phyloP scores from a whole-genome alignment of 2,329 filamentous ascomycete species.

The Apiospora koreana region DNA sequence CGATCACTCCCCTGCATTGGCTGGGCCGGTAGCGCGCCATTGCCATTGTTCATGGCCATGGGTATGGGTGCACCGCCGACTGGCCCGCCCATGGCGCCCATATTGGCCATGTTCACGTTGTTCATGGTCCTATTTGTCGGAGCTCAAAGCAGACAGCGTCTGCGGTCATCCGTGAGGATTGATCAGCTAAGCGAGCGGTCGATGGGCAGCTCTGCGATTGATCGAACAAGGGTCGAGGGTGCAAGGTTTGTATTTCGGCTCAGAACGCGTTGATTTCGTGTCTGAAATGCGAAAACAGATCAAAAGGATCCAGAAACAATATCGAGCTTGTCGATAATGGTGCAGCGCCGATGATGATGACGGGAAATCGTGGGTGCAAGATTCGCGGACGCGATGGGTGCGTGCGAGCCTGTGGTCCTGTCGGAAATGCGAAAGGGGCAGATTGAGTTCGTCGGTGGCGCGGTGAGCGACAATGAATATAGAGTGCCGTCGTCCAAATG shows the following conservation, averaged over 20 bases:
- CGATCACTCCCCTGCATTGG: conserved; percentile 33
- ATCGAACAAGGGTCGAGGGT: background rate
- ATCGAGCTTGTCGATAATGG: background rate
- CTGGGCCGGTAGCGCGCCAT: conserved; percentile 17
- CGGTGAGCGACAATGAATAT: background rate
- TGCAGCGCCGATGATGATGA: conserved; percentile 5
- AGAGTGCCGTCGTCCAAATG: conserved; percentile 3
- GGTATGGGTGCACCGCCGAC: conserved; percentile 61
- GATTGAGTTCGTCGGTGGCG: background rate
- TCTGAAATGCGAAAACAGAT: conserved; percentile 7
- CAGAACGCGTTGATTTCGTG: conserved; percentile 1
- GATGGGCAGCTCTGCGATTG: conserved; percentile 10
- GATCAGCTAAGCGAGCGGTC: conserved; percentile 8
- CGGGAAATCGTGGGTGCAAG: background rate
- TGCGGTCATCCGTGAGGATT: conserved; percentile 24
- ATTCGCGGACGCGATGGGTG: conserved; percentile 6
- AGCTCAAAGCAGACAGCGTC: conserved; percentile 37
- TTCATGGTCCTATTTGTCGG: conserved; percentile 46
- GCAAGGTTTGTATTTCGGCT: background rate
- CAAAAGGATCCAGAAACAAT: background rate
- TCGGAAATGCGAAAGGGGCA: conserved; percentile 2
- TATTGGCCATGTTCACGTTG: conserved; percentile 68
- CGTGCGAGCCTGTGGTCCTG: background rate
- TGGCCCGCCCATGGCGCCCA: conserved; percentile 68
- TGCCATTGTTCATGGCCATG: conserved; percentile 63